Percentiles rank a stretch among this genome's conserved stretches.
Evolutionary conservation across 371 early-diverging fungal species (phyloP).

Genomic region (Syncephalastrum monosporum): DNA sequence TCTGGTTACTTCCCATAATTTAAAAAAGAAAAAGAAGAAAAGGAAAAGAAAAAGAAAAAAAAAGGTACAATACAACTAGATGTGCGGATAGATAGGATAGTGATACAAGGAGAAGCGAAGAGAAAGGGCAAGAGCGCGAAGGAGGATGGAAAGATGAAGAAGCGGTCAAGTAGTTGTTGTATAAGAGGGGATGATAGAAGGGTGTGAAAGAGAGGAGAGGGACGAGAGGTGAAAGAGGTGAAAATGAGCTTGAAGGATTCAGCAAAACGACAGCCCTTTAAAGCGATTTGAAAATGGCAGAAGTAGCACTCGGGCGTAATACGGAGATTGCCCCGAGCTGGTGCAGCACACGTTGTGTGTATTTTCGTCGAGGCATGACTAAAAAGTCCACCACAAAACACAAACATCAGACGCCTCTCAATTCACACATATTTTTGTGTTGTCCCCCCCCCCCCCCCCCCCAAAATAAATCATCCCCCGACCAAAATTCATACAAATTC

Average conservation of each 20-base stretch:
- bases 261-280: too few relatives aligned
- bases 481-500: too few relatives aligned
- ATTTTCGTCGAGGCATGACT: too few relatives aligned
- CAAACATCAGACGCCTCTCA: too few relatives aligned
- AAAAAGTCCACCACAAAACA: too few relatives aligned
- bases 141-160: conserved; percentile 4
- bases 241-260: background rate
- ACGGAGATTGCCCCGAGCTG: conserved; percentile 10
- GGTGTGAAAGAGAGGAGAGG: conserved; percentile 5
- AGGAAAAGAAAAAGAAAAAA: background rate
- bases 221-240: conserved; percentile 4
- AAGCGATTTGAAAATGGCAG: too few relatives aligned
- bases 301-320: conserved; percentile 11
- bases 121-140: conserved; percentile 1
- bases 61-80: background rate
- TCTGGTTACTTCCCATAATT: conserved; percentile 17
- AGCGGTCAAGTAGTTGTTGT: background rate
- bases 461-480: too few relatives aligned
- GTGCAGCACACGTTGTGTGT: conserved; percentile 10
- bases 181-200: conserved; percentile 3
- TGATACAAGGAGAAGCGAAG: conserved; percentile 3
- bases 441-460: too few relatives aligned
- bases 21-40: background rate
- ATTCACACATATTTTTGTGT: too few relatives aligned
- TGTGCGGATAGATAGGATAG: conserved; percentile 3